Base-by-base conservation (phyloP, 257 asterid genomes). In the Cinchona pubescens region DNA sequence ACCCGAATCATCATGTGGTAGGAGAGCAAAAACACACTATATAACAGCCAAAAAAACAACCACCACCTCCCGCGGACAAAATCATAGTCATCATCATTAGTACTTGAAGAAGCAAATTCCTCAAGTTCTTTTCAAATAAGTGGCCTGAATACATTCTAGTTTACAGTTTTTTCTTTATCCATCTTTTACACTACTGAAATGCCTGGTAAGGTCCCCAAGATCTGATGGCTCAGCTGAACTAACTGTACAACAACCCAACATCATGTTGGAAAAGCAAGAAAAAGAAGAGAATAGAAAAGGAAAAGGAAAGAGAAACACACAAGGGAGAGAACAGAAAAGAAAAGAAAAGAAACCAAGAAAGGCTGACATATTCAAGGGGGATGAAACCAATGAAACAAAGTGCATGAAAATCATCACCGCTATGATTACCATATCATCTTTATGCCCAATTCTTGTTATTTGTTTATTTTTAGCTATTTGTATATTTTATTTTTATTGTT, bases 1-100 rank as follows among this genome's bases (percentile, higher is more conserved):
- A 90, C 87, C 97, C 88, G 76, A 96, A 89, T 89, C 99, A 94
- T 84, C 96, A 92, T 83, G 96, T 94, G n/a, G 21, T 16, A 23
- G 34, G 6, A 58, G 27, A 32, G 42, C 13, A 37, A 18, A 63
- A 66, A 78, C 49, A 72, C 1, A 66, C 4, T 3, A 66, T n/a
- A 35, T n/a, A n/a, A 38, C 25, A 15, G 23, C 12, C 16, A 48
- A 48, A 21, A 56, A 56, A 53, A 9, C 32, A n/a, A n/a, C n/a
- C n/a, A n/a, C 46, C 53, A 59, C 72, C 14, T 67, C 69, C 79
- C 77, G 49, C 75, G 78, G 78, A 84, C 85, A 79, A 60, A 75
- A 83, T 76, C 76, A 79, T 82, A 71, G 38, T 67, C 81, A 60
- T 60, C 73, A 85, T 82, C 79, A 76, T 81, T 75, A 73, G 56